These are phyloP conservation scores for Alternaria brassicae DNA, from an alignment of 2,329 filamentous ascomycete species.

Conservation along the genomic window DNA sequence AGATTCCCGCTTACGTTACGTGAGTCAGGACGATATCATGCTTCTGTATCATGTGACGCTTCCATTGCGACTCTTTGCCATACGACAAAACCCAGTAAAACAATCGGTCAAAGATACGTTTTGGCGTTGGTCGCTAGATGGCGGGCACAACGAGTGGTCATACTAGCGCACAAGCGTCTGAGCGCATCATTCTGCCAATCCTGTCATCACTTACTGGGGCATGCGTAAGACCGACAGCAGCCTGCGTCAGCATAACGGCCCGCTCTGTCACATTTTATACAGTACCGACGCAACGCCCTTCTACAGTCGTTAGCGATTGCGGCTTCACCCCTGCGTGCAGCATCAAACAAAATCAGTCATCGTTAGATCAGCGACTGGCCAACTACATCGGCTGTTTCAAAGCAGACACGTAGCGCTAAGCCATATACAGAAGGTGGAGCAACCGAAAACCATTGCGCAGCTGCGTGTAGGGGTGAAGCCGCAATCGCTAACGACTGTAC, in stretches of 20 bases:
- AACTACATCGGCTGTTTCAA: too few species aligned
- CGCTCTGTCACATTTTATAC: neutral
- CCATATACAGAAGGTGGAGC: too few species aligned
- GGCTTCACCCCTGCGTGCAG: too few species aligned
- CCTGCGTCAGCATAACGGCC: neutral
- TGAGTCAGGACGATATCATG: neutral
- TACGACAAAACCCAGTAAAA: neutral
- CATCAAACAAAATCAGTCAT: too few species aligned
- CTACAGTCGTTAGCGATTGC: too few species aligned
- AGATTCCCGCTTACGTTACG: neutral
- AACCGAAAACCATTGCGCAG: too few species aligned
- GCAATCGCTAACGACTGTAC: too few species aligned
- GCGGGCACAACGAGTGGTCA: neutral
- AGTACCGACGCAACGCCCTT: neutral
- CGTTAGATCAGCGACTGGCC: too few species aligned
- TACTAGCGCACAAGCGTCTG: neutral
- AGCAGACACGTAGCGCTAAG: too few species aligned
- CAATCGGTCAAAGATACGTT: neutral
- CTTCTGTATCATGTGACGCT: neutral
- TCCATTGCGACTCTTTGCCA: too few species aligned
- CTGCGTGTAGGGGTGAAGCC: too few species aligned
- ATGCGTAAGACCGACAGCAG: neutral
- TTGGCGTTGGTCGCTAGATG: neutral
- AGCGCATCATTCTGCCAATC: neutral
- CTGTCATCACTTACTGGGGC: neutral